phyloP scores from a whole-genome alignment of 2,329 filamentous ascomycete genomes.

The Aureobasidium vineae region DNA sequence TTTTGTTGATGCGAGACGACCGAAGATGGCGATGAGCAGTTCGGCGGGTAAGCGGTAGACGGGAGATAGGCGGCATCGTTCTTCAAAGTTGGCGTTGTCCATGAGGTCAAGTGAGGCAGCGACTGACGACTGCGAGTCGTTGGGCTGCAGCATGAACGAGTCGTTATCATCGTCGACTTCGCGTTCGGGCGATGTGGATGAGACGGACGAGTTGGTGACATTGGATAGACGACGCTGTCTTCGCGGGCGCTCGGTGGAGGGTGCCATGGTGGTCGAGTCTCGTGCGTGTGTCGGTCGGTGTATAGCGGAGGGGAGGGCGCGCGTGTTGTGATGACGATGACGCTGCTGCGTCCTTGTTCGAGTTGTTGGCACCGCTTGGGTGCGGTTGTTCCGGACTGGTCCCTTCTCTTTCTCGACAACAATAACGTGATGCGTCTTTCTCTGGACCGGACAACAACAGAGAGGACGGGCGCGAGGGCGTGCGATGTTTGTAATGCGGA shows the following conservation, averaged over 20 bases:
- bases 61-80: slow-evolving; percentile 66
- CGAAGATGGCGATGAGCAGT: slow-evolving; percentile 89
- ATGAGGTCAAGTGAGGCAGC: slow-evolving; percentile 70
- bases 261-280: slow-evolving; percentile 1
- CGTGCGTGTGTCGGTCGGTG: background rate
- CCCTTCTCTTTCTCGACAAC: slow-evolving; percentile 3
- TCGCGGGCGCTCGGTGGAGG: slow-evolving; percentile 26
- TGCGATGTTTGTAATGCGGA: background rate
- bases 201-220: slow-evolving; percentile 53
- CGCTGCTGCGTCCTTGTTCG: background rate
- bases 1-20: slow-evolving; percentile 67
- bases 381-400: background rate
- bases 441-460: background rate
- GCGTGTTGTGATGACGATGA: slow-evolving; percentile 16
- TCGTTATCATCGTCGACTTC: slow-evolving; percentile 89
- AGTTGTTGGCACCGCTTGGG: background rate
- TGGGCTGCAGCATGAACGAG: slow-evolving; percentile 76
- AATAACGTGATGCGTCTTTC: background rate
- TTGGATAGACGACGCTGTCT: slow-evolving; percentile 32
- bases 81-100: slow-evolving; percentile 56
- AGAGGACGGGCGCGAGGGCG: background rate
- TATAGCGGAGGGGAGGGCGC: background rate
- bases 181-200: slow-evolving; percentile 71
- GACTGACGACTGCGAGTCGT: slow-evolving; percentile 91
- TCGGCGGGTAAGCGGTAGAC: slow-evolving; percentile 87